phyloP scores from a whole-genome alignment of 176 grass and related monocot species.

The Cymbopogon citratus region DNA sequence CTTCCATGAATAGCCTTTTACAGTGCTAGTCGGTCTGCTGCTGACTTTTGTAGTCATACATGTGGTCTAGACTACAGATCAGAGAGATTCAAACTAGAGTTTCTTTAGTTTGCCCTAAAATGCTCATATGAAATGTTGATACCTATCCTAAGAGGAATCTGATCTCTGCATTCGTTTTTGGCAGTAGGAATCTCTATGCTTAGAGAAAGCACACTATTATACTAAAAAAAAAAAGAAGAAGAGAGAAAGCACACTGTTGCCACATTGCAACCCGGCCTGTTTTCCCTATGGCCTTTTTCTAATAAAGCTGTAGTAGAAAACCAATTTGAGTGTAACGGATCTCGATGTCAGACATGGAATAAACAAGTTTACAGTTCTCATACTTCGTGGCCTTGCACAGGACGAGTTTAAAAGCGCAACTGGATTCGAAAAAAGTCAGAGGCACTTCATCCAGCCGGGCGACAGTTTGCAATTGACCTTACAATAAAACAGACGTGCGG shows the following conservation, averaged over 20 bases:
- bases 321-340: background rate
- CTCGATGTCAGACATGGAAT: conserved; percentile 3
- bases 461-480: conserved; percentile 18
- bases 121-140: background rate
- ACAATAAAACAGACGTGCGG: background rate
- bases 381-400: conserved; percentile 11
- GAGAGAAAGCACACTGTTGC: background rate
- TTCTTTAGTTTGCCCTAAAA: background rate
- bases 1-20: conserved; percentile 15
- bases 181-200: background rate
- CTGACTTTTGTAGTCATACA: background rate
- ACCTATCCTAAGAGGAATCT: background rate
- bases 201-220: background rate
- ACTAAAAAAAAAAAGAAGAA: too few species aligned
- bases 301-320: background rate
- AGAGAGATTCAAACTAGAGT: background rate
- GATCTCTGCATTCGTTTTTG: background rate
- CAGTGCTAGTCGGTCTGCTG: background rate
- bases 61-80: background rate
- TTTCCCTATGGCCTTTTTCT: background rate
- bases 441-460: background rate
- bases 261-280: background rate
- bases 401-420: conserved; percentile 1
- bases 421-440: conserved; percentile 24
- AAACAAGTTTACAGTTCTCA: conserved; percentile 3